Conservation (phyloP, 1,139 yeast genomes). For the Hyphopichia fennica region DNA sequence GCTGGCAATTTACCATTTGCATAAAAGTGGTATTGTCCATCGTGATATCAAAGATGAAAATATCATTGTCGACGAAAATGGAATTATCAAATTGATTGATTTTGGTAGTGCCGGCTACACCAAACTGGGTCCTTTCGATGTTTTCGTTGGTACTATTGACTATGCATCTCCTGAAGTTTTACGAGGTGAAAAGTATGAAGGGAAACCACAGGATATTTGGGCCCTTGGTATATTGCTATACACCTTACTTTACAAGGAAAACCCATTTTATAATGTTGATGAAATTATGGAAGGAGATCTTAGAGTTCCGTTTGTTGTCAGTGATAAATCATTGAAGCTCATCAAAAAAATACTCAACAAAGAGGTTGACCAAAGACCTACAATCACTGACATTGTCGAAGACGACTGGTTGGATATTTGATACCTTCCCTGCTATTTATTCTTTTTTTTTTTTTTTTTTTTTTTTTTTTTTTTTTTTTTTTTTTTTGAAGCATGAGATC, state of each 20-base stretch:
- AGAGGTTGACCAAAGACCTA: slow-evolving; percentile 64
- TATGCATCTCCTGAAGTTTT: slow-evolving; percentile 97
- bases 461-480: not conserved
- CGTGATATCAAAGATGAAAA: slow-evolving; percentile 96
- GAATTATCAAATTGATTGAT: slow-evolving; percentile 81
- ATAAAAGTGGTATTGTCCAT: slow-evolving; percentile 84
- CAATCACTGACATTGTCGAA: slow-evolving; percentile 64
- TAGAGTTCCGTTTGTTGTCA: slow-evolving; percentile 62
- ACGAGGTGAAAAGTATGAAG: slow-evolving; percentile 83
- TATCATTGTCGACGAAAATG: slow-evolving; percentile 78
- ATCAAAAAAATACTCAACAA: slow-evolving; percentile 66
- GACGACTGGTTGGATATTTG: slow-evolving; percentile 62
- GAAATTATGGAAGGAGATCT: slow-evolving; percentile 91
- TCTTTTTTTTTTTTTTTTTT: not conserved
- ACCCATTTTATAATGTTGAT: slow-evolving; percentile 92
- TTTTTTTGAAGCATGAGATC: not conserved
- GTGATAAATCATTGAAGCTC: slow-evolving; percentile 58
- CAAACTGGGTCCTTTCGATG: slow-evolving; percentile 92
- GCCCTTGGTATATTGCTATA: slow-evolving; percentile 88
- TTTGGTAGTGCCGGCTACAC: slow-evolving; percentile 94
- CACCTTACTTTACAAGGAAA: slow-evolving; percentile 89
- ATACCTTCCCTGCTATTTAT: not conserved
- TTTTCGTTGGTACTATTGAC: slow-evolving; percentile 94
- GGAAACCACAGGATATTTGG: slow-evolving; percentile 96
- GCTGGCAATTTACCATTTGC: slow-evolving; percentile 77